Conservation (phyloP, 1,139 yeast genomes). For the Kurtzmaniella quercitrusa region DNA sequence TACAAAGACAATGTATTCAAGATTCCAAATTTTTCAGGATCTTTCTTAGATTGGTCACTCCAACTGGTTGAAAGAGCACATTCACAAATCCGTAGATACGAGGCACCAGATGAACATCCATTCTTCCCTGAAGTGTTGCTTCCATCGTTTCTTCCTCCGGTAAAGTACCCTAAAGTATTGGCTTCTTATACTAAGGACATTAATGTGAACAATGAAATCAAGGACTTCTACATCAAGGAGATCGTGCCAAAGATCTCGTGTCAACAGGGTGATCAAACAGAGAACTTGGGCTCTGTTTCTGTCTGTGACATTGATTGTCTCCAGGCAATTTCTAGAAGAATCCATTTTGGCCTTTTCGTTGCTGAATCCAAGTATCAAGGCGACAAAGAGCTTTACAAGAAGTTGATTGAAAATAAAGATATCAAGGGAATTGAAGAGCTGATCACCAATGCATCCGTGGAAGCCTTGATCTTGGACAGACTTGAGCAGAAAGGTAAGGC, state of each 20-base stretch:
- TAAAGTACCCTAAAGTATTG: constrained; percentile 73
- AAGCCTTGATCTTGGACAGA: constrained; percentile 74
- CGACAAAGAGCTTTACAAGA: constrained; percentile 60
- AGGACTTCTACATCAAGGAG: constrained; percentile 58
- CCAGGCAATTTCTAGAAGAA: constrained; percentile 87
- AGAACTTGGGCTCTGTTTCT: constrained; percentile 85
- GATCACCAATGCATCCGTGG: constrained; percentile 85
- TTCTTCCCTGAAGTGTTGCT: constrained; percentile 71
- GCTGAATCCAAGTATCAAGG: constrained; percentile 87
- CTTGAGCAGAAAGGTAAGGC: constrained; percentile 74
- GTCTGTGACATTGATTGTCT: constrained; percentile 79
- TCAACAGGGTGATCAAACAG: constrained; percentile 69
- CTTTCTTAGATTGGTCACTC: constrained; percentile 84
- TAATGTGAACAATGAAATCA: constrained; percentile 70
- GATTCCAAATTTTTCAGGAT: constrained; percentile 69
- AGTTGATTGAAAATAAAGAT: constrained; percentile 63
- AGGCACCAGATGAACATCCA: constrained; percentile 94
- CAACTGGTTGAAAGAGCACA: constrained; percentile 74
- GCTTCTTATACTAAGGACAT: constrained; percentile 72
- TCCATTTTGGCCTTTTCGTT: constrained; percentile 95
- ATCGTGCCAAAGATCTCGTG: constrained; percentile 75
- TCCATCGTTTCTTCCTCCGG: constrained; percentile 70
- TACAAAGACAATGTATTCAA: constrained; percentile 56
- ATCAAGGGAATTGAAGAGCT: constrained; percentile 69
- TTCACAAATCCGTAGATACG: constrained; percentile 82